phyloP scores from a whole-genome alignment of 179 eudicot species.

The Beta macrorhiza region DNA sequence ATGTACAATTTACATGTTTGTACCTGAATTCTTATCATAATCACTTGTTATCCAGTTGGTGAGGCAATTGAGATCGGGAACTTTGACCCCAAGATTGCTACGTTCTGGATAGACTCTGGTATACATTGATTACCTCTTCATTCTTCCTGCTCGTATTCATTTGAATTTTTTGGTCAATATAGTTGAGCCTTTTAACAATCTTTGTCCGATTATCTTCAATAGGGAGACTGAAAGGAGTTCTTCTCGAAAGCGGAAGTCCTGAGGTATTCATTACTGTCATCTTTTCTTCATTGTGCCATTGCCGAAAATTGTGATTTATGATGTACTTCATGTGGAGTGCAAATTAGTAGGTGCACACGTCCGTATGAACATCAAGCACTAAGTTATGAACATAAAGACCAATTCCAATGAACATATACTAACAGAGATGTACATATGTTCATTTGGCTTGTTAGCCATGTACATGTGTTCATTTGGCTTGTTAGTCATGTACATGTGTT shows the following conservation, averaged over 20 bases:
- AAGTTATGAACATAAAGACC: too few relatives aligned
- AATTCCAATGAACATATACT: too few relatives aligned
- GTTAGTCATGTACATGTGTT: too few relatives aligned
- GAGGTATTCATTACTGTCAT: constrained; percentile 55
- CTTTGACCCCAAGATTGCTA: constrained; percentile 93
- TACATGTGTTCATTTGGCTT: too few relatives aligned
- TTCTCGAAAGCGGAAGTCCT: constrained; percentile 94
- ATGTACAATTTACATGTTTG: constrained; percentile 10
- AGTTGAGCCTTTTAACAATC: constrained; percentile 4
- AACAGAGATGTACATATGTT: too few relatives aligned
- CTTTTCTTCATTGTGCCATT: not conserved
- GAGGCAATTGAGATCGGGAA: constrained; percentile 81
- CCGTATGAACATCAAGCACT: too few relatives aligned
- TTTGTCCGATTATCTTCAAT: constrained; percentile 21
- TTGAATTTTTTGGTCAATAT: not conserved
- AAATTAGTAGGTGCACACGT: too few relatives aligned
- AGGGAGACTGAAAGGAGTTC: constrained; percentile 93
- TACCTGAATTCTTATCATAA: constrained; percentile 8
- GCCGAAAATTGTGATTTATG: not conserved
- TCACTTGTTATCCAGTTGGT: constrained; percentile 63
- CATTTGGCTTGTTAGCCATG: too few relatives aligned
- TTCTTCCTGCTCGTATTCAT: not conserved
- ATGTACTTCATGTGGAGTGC: not conserved
- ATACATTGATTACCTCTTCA: constrained; percentile 11
- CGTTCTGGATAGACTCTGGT: constrained; percentile 98